A percentile compares a stretch with the other conserved stretches of the same genome.
These are phyloP conservation scores for Caloboletus inedulis DNA, from an alignment of 1,284 basidiomycete species.

Conservation along the genomic window DNA sequence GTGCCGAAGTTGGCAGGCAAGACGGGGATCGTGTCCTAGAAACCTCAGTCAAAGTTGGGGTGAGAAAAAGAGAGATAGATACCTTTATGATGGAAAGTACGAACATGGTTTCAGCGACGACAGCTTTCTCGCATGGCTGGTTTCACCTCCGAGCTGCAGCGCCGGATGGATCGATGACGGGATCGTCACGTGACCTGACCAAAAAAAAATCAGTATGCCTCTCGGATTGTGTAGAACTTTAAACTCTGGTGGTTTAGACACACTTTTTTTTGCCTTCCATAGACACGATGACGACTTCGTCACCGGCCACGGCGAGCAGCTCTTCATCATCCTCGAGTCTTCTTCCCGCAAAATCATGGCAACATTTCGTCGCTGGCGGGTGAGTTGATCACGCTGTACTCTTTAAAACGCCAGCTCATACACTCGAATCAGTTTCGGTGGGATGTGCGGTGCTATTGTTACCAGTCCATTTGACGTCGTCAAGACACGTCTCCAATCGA, in stretches of 20 bases:
- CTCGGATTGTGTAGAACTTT: neutral
- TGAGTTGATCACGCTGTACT: slow-evolving; percentile 40
- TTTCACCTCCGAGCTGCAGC: neutral
- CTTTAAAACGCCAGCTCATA: neutral
- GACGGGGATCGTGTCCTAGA: slow-evolving; percentile 74
- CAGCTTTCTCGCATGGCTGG: too few species aligned
- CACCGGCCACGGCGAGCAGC: slow-evolving; percentile 3
- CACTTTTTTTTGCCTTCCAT: neutral
- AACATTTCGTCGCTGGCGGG: slow-evolving; percentile 86
- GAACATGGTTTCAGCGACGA: slow-evolving; percentile 48
- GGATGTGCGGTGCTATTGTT: slow-evolving; percentile 96
- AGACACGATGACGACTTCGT: slow-evolving; percentile 20
- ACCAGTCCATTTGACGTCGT: slow-evolving; percentile 98
- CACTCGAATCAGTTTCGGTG: slow-evolving; percentile 66
- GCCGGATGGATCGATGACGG: neutral
- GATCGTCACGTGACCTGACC: slow-evolving; percentile 18
- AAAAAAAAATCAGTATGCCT: neutral
- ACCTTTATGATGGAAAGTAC: slow-evolving; percentile 59
- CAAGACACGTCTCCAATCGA: slow-evolving; percentile 95
- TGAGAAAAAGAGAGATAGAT: neutral
- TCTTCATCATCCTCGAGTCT: slow-evolving; percentile 31
- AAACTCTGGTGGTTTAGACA: neutral
- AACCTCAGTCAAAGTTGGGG: neutral
- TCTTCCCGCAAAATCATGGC: slow-evolving; percentile 78
- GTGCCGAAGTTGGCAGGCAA: slow-evolving; percentile 74